A percentile compares a stretch with the other conserved stretches of the same genome.
These are phyloP conservation scores for Blastobotrys attinorum DNA, from an alignment of 805 yeast genomes.

Conservation along the genomic window DNA sequence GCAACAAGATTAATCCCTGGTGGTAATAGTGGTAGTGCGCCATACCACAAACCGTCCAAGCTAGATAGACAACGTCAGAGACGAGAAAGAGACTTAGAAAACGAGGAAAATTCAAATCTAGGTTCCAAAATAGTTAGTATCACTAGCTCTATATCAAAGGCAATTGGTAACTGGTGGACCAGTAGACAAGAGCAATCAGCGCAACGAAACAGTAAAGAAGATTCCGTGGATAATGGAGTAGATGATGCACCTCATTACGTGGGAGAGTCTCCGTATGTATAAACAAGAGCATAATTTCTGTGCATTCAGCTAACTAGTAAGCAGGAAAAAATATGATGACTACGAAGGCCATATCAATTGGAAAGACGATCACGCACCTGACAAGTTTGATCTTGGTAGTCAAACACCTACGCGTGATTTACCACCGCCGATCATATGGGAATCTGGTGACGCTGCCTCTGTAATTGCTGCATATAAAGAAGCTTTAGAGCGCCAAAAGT, in stretches of 20 bases:
- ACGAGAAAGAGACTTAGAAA: background rate
- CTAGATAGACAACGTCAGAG: background rate
- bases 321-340: too few relatives aligned
- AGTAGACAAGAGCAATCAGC: background rate
- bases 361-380: slow-evolving; percentile 7
- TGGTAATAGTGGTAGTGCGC: slow-evolving; percentile 1
- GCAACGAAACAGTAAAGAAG: background rate
- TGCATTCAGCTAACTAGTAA: background rate
- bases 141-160: background rate
- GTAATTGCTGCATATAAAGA: slow-evolving; percentile 24
- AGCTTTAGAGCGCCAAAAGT: slow-evolving; percentile 14
- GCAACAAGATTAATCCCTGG: background rate
- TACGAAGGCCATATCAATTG: slow-evolving; percentile 5
- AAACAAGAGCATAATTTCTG: background rate
- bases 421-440: slow-evolving; percentile 12
- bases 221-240: background rate
- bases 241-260: slow-evolving; percentile 9
- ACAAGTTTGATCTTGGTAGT: slow-evolving; percentile 5
- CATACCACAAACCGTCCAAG: background rate
- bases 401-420: background rate
- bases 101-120: background rate
- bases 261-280: slow-evolving; percentile 11
- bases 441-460: slow-evolving; percentile 19
- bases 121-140: background rate
- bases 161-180: background rate